Conservation (phyloP, 2,329 filamentous ascomycete species). For the Colletotrichum gloeosporioides region DNA sequence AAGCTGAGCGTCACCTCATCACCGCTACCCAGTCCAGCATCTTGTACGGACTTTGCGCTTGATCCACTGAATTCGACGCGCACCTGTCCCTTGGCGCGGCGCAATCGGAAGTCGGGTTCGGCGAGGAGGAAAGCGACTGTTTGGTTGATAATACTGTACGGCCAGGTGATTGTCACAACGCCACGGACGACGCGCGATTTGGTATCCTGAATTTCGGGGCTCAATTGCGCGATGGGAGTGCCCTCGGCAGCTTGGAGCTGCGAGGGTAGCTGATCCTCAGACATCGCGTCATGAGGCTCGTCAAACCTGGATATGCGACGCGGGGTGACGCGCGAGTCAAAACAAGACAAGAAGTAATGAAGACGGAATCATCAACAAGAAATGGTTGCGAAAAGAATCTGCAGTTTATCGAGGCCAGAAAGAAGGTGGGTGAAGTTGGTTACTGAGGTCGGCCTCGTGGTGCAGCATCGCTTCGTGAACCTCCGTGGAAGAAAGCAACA, state of each 20-base stretch:
- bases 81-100: constrained; percentile 79
- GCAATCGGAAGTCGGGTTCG: constrained; percentile 83
- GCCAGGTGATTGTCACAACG: constrained; percentile 87
- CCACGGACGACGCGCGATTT: constrained; percentile 63
- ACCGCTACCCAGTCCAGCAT: constrained; percentile 75
- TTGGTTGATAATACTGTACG: constrained; percentile 79
- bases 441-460: background rate
- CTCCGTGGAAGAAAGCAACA: constrained; percentile 2
- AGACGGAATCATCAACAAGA: background rate
- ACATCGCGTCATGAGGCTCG: constrained; percentile 22
- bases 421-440: background rate
- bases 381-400: background rate
- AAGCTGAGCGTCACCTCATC: constrained; percentile 76
- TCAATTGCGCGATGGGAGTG: constrained; percentile 62
- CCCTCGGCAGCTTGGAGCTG: constrained; percentile 19
- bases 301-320: background rate
- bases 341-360: background rate
- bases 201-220: constrained; percentile 49
- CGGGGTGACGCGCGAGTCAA: background rate
- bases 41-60: constrained; percentile 72
- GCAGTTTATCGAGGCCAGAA: background rate
- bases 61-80: constrained; percentile 76
- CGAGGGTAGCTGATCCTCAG: constrained; percentile 10
- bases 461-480: constrained; percentile 4
- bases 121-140: constrained; percentile 81